Percentiles rank a stretch among this genome's conserved stretches.
Evolutionary conservation across 495 filamentous ascomycete genomes (phyloP).

Genomic region (Cercophora samala): DNA sequence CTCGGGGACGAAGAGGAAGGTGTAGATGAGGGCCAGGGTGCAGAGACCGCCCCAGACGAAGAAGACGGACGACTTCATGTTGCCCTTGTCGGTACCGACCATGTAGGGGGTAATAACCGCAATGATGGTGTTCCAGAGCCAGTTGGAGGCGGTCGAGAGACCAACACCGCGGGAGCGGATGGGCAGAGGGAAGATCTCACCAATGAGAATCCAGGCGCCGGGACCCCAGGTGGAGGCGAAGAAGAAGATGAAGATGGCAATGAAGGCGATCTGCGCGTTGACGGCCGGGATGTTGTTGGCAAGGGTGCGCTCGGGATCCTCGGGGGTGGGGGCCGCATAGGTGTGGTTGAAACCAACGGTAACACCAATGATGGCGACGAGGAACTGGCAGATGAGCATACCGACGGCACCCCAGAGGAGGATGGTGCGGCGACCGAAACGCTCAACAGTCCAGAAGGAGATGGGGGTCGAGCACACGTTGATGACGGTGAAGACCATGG

Average conservation of each 20-base stretch:
- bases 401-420: conserved; percentile 74
- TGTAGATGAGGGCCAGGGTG: conserved; percentile 61
- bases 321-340: conserved; percentile 19
- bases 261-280: conserved; percentile 67
- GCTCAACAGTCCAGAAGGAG: conserved; percentile 81
- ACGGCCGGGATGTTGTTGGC: conserved; percentile 59
- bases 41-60: conserved; percentile 76
- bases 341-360: conserved; percentile 49
- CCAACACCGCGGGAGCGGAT: conserved; percentile 79
- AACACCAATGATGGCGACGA: conserved; percentile 73
- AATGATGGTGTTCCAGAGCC: conserved; percentile 80
- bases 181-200: conserved; percentile 81
- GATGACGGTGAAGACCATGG: conserved; percentile 76
- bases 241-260: conserved; percentile 81
- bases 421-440: conserved; percentile 74
- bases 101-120: conserved; percentile 79
- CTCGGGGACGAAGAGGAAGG: conserved; percentile 79
- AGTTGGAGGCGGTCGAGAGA: conserved; percentile 80
- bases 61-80: conserved; percentile 71
- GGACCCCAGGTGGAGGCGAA: conserved; percentile 81
- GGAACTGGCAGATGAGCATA: conserved; percentile 84
- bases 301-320: conserved; percentile 20
- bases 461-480: conserved; percentile 80
- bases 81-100: conserved; percentile 58
- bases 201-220: conserved; percentile 77